A percentile compares a stretch with the other conserved stretches of the same genome.
These are phyloP conservation scores for Chrysoporthe deuterocubensis DNA, from an alignment of 2,329 filamentous ascomycete species.

Conservation along the genomic window DNA sequence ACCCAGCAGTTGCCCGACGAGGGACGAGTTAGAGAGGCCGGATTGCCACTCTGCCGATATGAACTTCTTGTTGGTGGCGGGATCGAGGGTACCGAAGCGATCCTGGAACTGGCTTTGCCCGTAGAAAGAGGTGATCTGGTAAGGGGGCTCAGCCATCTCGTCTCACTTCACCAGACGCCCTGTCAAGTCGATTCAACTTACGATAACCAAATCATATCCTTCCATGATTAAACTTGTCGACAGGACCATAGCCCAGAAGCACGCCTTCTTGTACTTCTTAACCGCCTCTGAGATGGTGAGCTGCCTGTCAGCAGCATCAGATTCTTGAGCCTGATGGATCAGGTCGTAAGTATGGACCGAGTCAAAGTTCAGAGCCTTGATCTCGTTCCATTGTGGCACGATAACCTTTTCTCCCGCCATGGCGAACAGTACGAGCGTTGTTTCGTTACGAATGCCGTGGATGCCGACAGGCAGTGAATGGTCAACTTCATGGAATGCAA, in stretches of 20 bases:
- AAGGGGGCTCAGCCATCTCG: not conserved
- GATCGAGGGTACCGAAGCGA: constrained; percentile 36
- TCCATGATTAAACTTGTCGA: constrained; percentile 38
- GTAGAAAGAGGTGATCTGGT: constrained; percentile 37
- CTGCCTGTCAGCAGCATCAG: constrained; percentile 31
- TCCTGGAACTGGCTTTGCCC: constrained; percentile 38
- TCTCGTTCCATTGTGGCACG: constrained; percentile 17
- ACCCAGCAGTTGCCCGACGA: constrained; percentile 50
- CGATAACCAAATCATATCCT: constrained; percentile 43
- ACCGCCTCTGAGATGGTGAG: constrained; percentile 35
- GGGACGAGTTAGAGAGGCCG: constrained; percentile 47
- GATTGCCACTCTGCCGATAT: constrained; percentile 52
- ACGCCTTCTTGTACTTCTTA: constrained; percentile 37
- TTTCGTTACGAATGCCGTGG: not conserved
- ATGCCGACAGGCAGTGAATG: not conserved
- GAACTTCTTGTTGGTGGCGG: constrained; percentile 39
- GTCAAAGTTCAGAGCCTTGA: constrained; percentile 24
- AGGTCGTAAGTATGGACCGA: constrained; percentile 25
- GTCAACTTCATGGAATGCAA: not conserved
- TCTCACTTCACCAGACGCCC: not conserved
- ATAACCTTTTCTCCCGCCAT: constrained; percentile 22
- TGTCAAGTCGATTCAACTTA: constrained; percentile 30
- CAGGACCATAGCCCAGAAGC: constrained; percentile 37
- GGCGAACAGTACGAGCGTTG: not conserved
- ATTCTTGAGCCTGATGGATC: constrained; percentile 29